Evolutionary conservation across 2,329 filamentous ascomycete species (phyloP).

Genomic region (Colletotrichum cordylinicola): DNA sequence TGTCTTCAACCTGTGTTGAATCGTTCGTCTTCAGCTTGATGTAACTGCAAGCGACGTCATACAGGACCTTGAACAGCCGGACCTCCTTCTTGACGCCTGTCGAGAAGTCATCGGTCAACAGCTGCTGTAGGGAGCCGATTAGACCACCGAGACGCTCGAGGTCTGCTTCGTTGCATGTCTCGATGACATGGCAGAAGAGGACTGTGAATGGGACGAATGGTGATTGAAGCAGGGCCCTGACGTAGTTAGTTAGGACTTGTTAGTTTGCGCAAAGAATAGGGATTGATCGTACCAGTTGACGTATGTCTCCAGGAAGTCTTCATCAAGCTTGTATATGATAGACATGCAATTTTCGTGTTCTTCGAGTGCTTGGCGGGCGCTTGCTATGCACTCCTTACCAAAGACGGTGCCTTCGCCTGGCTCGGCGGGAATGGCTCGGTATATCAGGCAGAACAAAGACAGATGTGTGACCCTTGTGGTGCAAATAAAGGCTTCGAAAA

Average conservation of each 20-base stretch:
- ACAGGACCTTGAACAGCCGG: slow-evolving; percentile 27
- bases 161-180: slow-evolving; percentile 46
- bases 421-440: slow-evolving; percentile 27
- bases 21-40: slow-evolving; percentile 20
- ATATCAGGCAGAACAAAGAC: slow-evolving; percentile 30
- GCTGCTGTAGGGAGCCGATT: slow-evolving; percentile 18
- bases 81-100: slow-evolving; percentile 19
- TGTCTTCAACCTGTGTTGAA: not conserved
- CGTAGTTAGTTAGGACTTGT: not conserved
- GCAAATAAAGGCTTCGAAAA: slow-evolving; percentile 21
- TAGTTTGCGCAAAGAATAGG: not conserved
- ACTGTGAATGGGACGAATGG: slow-evolving; percentile 32
- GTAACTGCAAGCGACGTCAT: slow-evolving; percentile 27
- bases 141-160: slow-evolving; percentile 32
- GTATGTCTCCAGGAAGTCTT: slow-evolving; percentile 11
- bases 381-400: slow-evolving; percentile 26
- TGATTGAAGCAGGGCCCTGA: slow-evolving; percentile 23
- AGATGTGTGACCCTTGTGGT: slow-evolving; percentile 25
- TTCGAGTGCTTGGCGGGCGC: slow-evolving; percentile 25
- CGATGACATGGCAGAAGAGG: slow-evolving; percentile 32
- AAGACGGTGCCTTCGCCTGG: slow-evolving; percentile 21
- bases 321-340: not conserved
- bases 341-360: slow-evolving; percentile 25
- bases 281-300: slow-evolving; percentile 13
- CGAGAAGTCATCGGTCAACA: not conserved